phyloP scores from a whole-genome alignment of 2,329 filamentous ascomycete genomes.

The Sarocladiaceae sp. region DNA sequence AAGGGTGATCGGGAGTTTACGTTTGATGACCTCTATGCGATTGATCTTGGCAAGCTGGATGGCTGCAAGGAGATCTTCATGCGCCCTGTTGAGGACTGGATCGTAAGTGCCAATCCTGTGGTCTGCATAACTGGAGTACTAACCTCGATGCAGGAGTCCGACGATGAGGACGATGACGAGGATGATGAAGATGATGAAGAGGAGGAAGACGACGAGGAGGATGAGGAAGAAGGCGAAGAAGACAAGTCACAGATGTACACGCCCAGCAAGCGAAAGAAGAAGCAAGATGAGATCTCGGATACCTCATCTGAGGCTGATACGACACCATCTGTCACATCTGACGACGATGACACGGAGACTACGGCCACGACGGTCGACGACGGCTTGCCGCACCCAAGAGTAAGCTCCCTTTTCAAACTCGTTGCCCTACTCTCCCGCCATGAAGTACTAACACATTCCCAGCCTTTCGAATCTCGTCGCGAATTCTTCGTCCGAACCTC shows the following conservation, averaged over 20 bases:
- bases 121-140: not conserved
- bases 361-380: conserved; percentile 60
- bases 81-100: conserved; percentile 79
- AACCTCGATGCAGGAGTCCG: conserved; percentile 42
- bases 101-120: conserved; percentile 39
- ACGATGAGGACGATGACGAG: conserved; percentile 56
- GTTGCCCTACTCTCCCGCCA: not conserved
- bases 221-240: conserved; percentile 45
- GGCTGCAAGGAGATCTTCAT: conserved; percentile 90
- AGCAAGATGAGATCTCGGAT: conserved; percentile 39
- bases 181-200: conserved; percentile 55
- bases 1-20: conserved; percentile 93
- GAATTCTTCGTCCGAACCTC: conserved; percentile 91
- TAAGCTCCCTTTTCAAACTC: conserved; percentile 24
- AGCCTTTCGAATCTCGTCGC: conserved; percentile 84
- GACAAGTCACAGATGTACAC: conserved; percentile 40
- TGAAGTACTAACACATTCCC: conserved; percentile 19
- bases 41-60: conserved; percentile 92
- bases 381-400: conserved; percentile 65
- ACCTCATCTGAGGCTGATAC: conserved; percentile 29
- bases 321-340: conserved; percentile 13
- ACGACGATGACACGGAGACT: conserved; percentile 44
- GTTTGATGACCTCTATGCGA: conserved; percentile 89
- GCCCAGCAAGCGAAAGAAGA: conserved; percentile 54
- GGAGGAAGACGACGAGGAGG: conserved; percentile 46